phyloP scores from a whole-genome alignment of 2,329 filamentous ascomycete genomes.

The Microdochium bolleyi region DNA sequence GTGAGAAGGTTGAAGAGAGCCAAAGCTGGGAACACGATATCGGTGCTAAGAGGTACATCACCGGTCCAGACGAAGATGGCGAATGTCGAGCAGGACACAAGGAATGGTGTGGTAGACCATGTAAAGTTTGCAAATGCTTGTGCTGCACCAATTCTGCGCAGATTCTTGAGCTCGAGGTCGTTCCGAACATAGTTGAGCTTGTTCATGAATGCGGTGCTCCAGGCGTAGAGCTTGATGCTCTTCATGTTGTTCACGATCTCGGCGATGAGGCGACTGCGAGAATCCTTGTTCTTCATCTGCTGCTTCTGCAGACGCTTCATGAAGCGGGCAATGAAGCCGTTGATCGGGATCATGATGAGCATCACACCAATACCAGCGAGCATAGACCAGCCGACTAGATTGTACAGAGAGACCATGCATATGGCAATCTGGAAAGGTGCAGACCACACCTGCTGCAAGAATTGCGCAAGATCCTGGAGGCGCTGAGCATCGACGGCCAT shows the following conservation, averaged over 20 bases:
- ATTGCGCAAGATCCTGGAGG: conserved; percentile 89
- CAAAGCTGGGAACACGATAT: conserved; percentile 90
- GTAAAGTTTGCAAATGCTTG: conserved; percentile 96
- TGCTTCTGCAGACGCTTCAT: conserved; percentile 94
- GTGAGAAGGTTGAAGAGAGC: conserved; percentile 91
- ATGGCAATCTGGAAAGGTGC: conserved; percentile 93
- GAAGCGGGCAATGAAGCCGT: conserved; percentile 81
- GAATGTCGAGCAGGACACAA: conserved; percentile 96
- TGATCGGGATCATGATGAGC: conserved; percentile 95
- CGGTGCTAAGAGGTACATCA: conserved; percentile 75
- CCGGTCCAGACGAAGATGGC: conserved; percentile 85
- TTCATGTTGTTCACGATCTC: conserved; percentile 99
- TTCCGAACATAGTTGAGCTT: conserved; percentile 95
- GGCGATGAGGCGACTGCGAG: conserved; percentile 85
- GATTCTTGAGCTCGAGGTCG: conserved; percentile 87
- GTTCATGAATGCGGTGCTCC: conserved; percentile 95
- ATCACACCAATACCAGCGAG: conserved; percentile 91
- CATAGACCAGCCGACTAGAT: conserved; percentile 92
- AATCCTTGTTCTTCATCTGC: conserved; percentile 99
- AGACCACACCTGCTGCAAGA: conserved; percentile 91
- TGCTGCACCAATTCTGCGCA: conserved; percentile 90
- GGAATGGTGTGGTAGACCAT: conserved; percentile 94
- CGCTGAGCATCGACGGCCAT: conserved; percentile 98
- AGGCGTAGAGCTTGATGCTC: conserved; percentile 97
- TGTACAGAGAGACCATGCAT: conserved; percentile 93